These are phyloP conservation scores for Canavalia gladiata DNA, from an alignment of 306 rosid genomes.

Conservation along the genomic window DNA sequence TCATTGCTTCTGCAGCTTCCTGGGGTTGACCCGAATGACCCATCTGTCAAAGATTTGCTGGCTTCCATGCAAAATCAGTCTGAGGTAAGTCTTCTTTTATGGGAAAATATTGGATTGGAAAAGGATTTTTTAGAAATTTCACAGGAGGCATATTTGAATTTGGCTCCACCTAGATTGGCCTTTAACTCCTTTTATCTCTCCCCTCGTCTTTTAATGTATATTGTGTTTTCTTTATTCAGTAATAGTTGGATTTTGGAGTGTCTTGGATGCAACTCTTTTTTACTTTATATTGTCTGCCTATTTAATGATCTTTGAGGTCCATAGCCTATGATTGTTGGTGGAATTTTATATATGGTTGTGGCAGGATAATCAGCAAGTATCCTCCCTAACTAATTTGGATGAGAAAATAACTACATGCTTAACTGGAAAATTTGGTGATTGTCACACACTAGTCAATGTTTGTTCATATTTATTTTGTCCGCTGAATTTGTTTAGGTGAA, in stretches of 20 bases:
- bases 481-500: not conserved
- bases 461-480: not conserved
- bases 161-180: slow-evolving; percentile 2
- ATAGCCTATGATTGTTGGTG: not conserved
- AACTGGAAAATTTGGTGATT: not conserved
- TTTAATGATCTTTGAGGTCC: slow-evolving; percentile 18
- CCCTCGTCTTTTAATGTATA: slow-evolving; percentile 1
- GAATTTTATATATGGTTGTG: slow-evolving; percentile 20
- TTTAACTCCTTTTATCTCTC: not conserved
- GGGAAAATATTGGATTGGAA: slow-evolving; percentile 20
- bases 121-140: not conserved
- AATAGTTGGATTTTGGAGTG: slow-evolving; percentile 36
- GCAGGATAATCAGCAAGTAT: not conserved
- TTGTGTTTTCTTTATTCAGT: not conserved
- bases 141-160: not conserved
- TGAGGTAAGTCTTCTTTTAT: slow-evolving; percentile 61
- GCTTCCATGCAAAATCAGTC: slow-evolving; percentile 96
- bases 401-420: not conserved
- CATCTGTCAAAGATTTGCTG: slow-evolving; percentile 93
- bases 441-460: not conserved
- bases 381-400: not conserved
- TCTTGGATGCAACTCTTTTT: not conserved
- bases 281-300: not conserved
- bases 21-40: slow-evolving; percentile 97
- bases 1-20: slow-evolving; percentile 84